phyloP scores from a whole-genome alignment of 176 grass and related monocot species.

The Leersia perrieri region DNA sequence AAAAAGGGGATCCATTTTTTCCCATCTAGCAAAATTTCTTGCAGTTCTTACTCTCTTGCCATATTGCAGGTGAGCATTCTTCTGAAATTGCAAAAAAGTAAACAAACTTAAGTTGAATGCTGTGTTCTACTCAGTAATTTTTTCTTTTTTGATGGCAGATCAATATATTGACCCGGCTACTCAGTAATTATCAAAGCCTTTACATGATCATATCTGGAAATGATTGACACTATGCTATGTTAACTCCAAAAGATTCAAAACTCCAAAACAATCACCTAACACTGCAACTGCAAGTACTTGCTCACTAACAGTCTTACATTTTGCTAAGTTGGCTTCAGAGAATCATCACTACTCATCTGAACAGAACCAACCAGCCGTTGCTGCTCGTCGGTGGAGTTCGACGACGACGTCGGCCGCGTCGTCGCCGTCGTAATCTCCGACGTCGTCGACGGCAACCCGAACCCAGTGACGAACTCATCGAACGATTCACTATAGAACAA shows the following conservation, averaged over 20 bases:
- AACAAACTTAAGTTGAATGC: background rate
- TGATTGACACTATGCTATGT: background rate
- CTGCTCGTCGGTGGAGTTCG: background rate
- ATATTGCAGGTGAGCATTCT: background rate
- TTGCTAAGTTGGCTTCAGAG: background rate
- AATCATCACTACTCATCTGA: background rate
- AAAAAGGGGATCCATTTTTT: background rate
- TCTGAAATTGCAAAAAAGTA: background rate
- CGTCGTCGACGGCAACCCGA: slow-evolving; percentile 13
- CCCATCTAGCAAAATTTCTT: background rate
- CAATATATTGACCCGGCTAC: too few relatives aligned
- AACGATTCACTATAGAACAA: slow-evolving; percentile 37
- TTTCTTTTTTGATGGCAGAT: too few relatives aligned
- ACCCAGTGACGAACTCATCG: slow-evolving; percentile 46
- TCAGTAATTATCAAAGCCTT: background rate
- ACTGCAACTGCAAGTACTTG: background rate
- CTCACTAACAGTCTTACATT: background rate
- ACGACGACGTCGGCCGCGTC: slow-evolving; percentile 5
- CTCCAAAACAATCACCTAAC: background rate
- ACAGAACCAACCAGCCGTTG: background rate
- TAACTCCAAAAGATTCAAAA: background rate
- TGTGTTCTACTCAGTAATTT: background rate
- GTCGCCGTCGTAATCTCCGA: slow-evolving; percentile 26
- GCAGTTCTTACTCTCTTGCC: background rate
- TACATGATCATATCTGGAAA: background rate